Evolutionary conservation across 148 eudicot genomes (phyloP).

Genomic region (Polygonum aviculare): DNA sequence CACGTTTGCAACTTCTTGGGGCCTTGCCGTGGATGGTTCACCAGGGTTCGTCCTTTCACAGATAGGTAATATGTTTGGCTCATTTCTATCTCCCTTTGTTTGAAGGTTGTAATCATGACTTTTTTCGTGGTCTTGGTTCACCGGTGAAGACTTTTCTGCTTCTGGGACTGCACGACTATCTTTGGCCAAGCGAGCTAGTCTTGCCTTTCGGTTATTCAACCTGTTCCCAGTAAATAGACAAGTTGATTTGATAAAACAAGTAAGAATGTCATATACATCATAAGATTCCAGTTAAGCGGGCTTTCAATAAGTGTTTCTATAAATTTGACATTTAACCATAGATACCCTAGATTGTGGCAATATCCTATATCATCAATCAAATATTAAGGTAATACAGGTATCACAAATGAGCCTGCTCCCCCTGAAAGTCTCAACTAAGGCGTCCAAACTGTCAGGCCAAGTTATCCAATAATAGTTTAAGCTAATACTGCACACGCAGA

Average conservation of each 20-base stretch:
- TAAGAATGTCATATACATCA: neutral
- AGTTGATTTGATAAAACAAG: neutral
- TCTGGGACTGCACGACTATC: conserved; percentile 44
- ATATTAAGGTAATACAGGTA: neutral
- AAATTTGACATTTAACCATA: neutral
- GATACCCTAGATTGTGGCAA: neutral
- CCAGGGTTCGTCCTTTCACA: conserved; percentile 17
- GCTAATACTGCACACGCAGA: neutral
- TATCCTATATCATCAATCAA: neutral
- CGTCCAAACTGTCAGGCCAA: neutral
- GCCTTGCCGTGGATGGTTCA: neutral
- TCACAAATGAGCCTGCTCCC: neutral
- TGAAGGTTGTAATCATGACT: conserved; percentile 22
- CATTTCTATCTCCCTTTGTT: conserved; percentile 18
- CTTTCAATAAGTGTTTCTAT: neutral
- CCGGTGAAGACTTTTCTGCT: conserved; percentile 31
- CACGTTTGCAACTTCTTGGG: conserved; percentile 1
- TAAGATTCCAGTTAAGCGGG: neutral
- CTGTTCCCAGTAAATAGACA: conserved; percentile 25
- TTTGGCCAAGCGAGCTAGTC: conserved; percentile 73
- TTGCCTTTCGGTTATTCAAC: conserved; percentile 90
- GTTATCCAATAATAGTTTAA: neutral
- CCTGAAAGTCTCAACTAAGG: neutral
- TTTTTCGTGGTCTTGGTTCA: conserved; percentile 34
- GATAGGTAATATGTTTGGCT: conserved; percentile 5